Conservation (phyloP, 768 basidiomycete species). For the Lactarius quietus region DNA sequence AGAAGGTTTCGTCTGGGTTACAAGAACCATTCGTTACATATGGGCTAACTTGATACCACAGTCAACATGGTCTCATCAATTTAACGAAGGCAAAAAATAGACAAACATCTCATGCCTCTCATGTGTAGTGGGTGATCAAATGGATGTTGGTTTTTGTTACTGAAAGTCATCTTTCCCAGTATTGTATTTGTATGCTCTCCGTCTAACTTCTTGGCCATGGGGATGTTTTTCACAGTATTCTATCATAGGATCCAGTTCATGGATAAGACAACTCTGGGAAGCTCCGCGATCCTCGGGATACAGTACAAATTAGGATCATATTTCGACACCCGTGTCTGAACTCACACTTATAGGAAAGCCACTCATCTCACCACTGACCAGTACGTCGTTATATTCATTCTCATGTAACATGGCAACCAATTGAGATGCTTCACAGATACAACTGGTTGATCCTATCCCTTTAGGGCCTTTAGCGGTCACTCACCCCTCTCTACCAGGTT, state of each 20-base stretch:
- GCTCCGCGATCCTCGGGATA: conserved; percentile 66
- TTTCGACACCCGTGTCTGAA: conserved; percentile 4
- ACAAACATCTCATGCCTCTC: conserved; percentile 60
- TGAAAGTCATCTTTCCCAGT: conserved; percentile 33
- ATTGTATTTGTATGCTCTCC: conserved; percentile 45
- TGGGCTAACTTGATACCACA: too few species aligned
- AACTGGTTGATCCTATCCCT: conserved; percentile 47
- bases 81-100: conserved; percentile 48
- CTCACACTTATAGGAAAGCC: conserved; percentile 40
- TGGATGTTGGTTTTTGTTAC: conserved; percentile 22
- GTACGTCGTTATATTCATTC: conserved; percentile 36
- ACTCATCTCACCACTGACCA: conserved; percentile 60
- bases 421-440: conserved; percentile 40
- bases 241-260: conserved; percentile 61
- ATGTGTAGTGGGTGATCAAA: conserved; percentile 64
- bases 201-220: neutral
- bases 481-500: conserved; percentile 44
- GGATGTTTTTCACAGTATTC: conserved; percentile 29
- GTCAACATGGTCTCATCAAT: conserved; percentile 27
- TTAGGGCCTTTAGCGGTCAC: too few species aligned
- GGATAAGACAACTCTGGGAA: conserved; percentile 72
- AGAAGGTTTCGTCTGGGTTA: too few species aligned
- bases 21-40: too few species aligned
- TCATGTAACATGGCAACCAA: neutral
- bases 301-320: conserved; percentile 37